Evolutionary conservation across 805 yeast species (phyloP).

Genomic region (Saccharomycopsis vini): DNA sequence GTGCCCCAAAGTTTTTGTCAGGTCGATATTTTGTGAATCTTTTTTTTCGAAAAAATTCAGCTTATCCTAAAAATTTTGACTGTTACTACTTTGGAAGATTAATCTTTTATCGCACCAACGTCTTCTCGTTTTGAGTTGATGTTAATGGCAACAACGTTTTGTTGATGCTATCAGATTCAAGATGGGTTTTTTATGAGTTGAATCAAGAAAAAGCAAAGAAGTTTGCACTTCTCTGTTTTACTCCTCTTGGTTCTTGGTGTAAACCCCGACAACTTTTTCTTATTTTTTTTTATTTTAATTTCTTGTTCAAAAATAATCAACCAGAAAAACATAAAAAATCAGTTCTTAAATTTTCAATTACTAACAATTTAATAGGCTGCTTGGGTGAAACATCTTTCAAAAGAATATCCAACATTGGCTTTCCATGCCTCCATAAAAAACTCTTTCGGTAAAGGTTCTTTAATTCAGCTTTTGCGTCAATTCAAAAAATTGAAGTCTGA

Average conservation of each 20-base stretch:
- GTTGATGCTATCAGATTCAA: conserved; percentile 32
- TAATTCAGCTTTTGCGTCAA: conserved; percentile 88
- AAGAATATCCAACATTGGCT: conserved; percentile 88
- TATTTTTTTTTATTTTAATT: conserved; percentile 9
- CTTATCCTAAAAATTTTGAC: conserved; percentile 53
- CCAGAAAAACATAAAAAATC: background rate
- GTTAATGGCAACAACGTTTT: conserved; percentile 17
- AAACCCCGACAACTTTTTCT: conserved; percentile 17
- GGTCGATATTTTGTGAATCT: conserved; percentile 41
- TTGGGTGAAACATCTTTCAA: conserved; percentile 93
- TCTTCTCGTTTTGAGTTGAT: conserved; percentile 40
- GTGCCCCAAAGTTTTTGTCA: conserved; percentile 80
- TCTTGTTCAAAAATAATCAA: no score
- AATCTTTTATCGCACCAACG: conserved; percentile 50
- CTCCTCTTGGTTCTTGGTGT: conserved; percentile 16
- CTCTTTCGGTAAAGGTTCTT: conserved; percentile 95
- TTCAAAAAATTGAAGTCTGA: conserved; percentile 85
- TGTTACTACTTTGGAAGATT: conserved; percentile 97
- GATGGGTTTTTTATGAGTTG: conserved; percentile 40
- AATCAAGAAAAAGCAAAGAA: conserved; percentile 25
- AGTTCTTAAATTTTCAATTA: background rate
- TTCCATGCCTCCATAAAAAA: conserved; percentile 97
- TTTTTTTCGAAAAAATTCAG: conserved; percentile 15
- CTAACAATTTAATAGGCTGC: conserved; percentile 70
- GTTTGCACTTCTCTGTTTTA: background rate